phyloP scores from a whole-genome alignment of 2,329 filamentous ascomycete species.

The Aureobasidium zeae region DNA sequence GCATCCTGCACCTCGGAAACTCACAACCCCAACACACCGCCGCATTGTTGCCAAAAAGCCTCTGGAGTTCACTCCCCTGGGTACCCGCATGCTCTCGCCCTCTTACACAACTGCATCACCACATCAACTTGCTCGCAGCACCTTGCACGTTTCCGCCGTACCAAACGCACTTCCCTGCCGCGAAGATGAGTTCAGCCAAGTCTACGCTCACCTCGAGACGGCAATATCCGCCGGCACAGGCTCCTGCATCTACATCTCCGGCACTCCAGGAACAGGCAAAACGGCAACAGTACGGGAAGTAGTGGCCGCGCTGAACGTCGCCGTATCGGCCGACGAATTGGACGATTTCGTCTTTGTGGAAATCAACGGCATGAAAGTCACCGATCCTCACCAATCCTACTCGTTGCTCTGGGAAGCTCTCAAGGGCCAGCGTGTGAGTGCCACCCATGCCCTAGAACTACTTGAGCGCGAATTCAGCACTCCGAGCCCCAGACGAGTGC shows the following conservation, averaged over 20 bases:
- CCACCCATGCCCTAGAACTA: conserved; percentile 81
- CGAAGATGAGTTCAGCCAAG: conserved; percentile 80
- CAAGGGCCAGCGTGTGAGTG: conserved; percentile 84
- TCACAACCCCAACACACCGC: conserved; percentile 56
- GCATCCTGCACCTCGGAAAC: conserved; percentile 41
- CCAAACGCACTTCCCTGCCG: conserved; percentile 82
- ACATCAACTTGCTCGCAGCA: conserved; percentile 80
- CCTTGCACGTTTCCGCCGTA: conserved; percentile 88
- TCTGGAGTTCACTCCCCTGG: conserved; percentile 91
- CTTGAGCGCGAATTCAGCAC: conserved; percentile 87
- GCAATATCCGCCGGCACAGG: conserved; percentile 90
- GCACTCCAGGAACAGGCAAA: conserved; percentile 95
- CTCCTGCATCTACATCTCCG: conserved; percentile 97
- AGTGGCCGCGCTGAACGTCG: conserved; percentile 76
- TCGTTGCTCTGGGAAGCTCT: conserved; percentile 91
- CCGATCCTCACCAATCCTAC: conserved; percentile 94
- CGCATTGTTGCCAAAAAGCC: conserved; percentile 72
- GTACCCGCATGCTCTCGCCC: conserved; percentile 73
- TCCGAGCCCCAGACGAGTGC: conserved; percentile 80
- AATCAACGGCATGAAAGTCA: conserved; percentile 99
- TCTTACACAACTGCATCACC: conserved; percentile 69
- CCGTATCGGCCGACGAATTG: conserved; percentile 79
- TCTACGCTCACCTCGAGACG: conserved; percentile 87
- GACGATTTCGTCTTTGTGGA: conserved; percentile 99
- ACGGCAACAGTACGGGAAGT: conserved; percentile 96